These are phyloP conservation scores for Lathyrus oleraceus DNA, from an alignment of 306 rosid species.

Conservation along the genomic window DNA sequence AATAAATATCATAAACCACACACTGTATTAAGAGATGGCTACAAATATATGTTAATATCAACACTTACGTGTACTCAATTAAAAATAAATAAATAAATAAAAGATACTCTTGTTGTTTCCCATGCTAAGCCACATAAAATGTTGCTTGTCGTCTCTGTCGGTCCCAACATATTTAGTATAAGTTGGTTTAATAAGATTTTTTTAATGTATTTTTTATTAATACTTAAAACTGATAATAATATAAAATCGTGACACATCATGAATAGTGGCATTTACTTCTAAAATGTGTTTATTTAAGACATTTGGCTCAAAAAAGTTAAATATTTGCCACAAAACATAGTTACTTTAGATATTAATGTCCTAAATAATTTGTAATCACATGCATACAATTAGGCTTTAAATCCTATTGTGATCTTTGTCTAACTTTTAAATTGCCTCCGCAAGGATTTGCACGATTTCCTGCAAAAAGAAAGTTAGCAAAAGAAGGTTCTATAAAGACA, in stretches of 20 bases:
- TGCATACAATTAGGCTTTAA: background rate
- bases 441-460: background rate
- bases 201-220: background rate
- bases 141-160: background rate
- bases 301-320: background rate
- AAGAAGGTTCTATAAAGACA: background rate
- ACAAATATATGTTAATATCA: background rate
- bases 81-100: background rate
- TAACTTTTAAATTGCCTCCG: constrained; percentile 7
- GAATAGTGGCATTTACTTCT: background rate
- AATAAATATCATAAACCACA: background rate
- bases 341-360: no score
- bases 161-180: no score
- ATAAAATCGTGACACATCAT: background rate
- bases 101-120: constrained; percentile 1
- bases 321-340: no score
- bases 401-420: background rate
- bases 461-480: background rate
- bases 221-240: background rate
- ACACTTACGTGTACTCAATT: constrained; percentile 42
- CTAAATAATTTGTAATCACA: background rate
- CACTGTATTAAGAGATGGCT: background rate
- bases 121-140: background rate
- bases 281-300: background rate
- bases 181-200: no score